Base-by-base conservation (phyloP, 2,329 filamentous ascomycete species). In the Aspergillus fumigatus region DNA sequence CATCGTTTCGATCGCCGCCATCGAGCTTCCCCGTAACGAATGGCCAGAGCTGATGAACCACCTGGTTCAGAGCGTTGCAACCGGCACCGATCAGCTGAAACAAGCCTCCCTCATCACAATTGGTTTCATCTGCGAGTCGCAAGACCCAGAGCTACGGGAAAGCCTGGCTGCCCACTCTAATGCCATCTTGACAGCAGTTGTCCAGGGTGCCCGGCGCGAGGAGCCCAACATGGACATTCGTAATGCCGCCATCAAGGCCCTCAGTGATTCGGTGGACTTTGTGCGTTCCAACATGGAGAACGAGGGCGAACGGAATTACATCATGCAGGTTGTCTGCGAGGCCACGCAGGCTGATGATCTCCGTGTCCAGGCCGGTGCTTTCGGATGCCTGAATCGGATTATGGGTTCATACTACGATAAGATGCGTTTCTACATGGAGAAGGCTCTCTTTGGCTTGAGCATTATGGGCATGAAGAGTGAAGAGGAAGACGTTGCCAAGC, bases 361-460 rank as follows among this genome's bases (percentile, higher is more conserved):
- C 57, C 86, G 92, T 71, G 95, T 99, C 75, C 92, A 97, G 77
- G 91, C 96, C 73, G 92, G 92, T 59, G 90, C 94, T 47, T 99
- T 97, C 73, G 94, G 94, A 67, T 97, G 94, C 75, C 80, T 99
- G 65, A 99, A 99, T 84, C 87, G 94, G 70, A 97, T 99, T 76
- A 99, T 99, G 94, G 90, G 84, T 59, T 84, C 97, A 62, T 99
- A 99, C 82, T 99, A 99, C 75, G 94, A 99, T 70, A 95, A 97
- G 80, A 99, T 99, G 94, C 88, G 92, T 69, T 99, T 97, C 79
- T 99, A 99, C 81, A 99, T 99, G 94, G 94, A 99, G 82, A 97
- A 97, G 85, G 94, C 94, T 38, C 84, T 99, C 47, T 99, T 99
- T 68, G 94, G 94, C 57, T 83, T 99, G 43, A 99, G 94, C 41